Percentiles rank a stretch among this genome's conserved stretches.
phyloP scores from a whole-genome alignment of 352 stramenopile species.

The Globisporangium megalacanthum region DNA sequence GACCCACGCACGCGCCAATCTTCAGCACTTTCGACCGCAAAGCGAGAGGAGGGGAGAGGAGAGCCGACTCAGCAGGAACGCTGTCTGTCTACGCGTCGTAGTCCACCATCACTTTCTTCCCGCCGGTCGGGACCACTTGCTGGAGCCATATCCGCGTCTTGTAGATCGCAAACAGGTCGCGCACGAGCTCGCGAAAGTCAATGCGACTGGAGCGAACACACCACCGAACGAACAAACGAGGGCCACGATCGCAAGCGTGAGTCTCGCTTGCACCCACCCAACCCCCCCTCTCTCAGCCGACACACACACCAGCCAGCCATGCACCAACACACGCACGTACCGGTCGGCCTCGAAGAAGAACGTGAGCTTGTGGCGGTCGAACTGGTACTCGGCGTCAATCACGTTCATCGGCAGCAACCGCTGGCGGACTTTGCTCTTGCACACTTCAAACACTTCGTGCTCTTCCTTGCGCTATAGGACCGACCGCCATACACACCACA shows the following conservation, averaged over 20 bases:
- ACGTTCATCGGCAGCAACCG: constrained; percentile 95
- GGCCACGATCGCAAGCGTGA: not conserved
- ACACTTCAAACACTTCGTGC: constrained; percentile 95
- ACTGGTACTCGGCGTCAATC: constrained; percentile 98
- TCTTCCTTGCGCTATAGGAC: constrained; percentile 86
- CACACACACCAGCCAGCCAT: constrained; percentile 2
- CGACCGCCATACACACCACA: not conserved
- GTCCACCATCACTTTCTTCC: constrained; percentile 62
- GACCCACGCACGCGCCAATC: no score
- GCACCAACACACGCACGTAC: constrained; percentile 21
- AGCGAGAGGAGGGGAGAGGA: no score
- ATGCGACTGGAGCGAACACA: constrained; percentile 66
- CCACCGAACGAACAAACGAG: constrained; percentile 1
- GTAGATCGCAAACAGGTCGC: constrained; percentile 98
- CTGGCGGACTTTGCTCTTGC: constrained; percentile 93
- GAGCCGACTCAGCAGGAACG: no score
- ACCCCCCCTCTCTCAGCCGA: not conserved
- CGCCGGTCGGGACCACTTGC: constrained; percentile 82
- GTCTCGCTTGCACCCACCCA: not conserved
- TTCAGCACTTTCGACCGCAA: no score
- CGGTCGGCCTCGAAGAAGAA: constrained; percentile 98
- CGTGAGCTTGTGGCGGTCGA: constrained; percentile 97
- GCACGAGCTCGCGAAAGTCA: constrained; percentile 97
- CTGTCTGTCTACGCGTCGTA: constrained; percentile 20
- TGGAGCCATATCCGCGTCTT: constrained; percentile 99